These are phyloP conservation scores for Myxozyma neotropica DNA, from an alignment of 805 yeast genomes.

Conservation along the genomic window DNA sequence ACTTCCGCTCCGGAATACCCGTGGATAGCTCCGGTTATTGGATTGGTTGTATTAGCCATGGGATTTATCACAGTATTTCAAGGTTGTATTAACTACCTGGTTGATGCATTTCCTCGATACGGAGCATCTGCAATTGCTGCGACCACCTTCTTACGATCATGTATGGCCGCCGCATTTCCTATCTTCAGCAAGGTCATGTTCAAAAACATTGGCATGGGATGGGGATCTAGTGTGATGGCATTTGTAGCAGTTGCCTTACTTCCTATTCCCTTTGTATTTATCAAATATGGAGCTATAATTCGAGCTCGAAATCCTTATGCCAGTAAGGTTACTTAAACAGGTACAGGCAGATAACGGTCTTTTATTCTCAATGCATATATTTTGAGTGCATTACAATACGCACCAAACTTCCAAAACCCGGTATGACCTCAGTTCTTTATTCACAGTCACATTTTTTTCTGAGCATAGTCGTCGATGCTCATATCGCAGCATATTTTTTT, in stretches of 20 bases:
- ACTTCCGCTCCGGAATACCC: constrained; percentile 49
- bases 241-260: constrained; percentile 51
- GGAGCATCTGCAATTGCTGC: constrained; percentile 71
- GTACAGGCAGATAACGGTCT: neutral
- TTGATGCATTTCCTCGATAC: constrained; percentile 59
- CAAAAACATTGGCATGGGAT: constrained; percentile 51
- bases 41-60: constrained; percentile 53
- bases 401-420: no score
- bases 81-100: constrained; percentile 60
- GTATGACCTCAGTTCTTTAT: no score
- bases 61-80: constrained; percentile 61
- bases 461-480: no score
- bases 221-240: constrained; percentile 61
- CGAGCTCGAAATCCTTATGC: constrained; percentile 37
- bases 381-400: no score
- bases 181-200: constrained; percentile 59
- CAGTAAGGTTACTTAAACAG: neutral
- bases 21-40: constrained; percentile 61
- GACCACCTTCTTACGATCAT: constrained; percentile 59
- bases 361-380: no score
- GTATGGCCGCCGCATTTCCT: constrained; percentile 64
- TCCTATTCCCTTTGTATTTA: constrained; percentile 61
- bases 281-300: constrained; percentile 50
- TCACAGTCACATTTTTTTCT: no score
- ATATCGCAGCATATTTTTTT: no score